These are phyloP conservation scores for Penicillium macrosclerotiorum DNA, from an alignment of 495 filamentous ascomycete genomes.

Conservation along the genomic window DNA sequence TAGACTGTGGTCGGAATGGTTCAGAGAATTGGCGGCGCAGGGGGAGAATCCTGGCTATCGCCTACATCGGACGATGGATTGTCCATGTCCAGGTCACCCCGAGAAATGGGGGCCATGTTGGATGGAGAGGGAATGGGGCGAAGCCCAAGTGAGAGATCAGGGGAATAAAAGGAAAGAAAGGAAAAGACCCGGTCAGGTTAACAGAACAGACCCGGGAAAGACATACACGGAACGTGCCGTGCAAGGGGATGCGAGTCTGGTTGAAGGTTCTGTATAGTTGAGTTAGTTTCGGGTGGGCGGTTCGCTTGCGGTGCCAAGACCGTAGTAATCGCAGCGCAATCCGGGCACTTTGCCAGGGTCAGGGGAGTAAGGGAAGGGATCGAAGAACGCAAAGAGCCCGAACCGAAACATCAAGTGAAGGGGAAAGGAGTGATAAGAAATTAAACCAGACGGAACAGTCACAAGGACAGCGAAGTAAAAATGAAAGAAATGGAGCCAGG, in stretches of 20 bases:
- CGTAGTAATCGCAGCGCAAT: slow-evolving; percentile 35
- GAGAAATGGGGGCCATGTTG: slow-evolving; percentile 37
- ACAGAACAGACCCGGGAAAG: background rate
- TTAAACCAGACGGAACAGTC: background rate
- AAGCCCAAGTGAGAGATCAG: slow-evolving; percentile 2
- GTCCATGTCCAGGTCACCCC: slow-evolving; percentile 37
- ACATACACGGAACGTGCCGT: slow-evolving; percentile 9
- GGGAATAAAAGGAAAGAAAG: slow-evolving; percentile 3
- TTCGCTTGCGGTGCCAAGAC: slow-evolving; percentile 48
- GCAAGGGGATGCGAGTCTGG: slow-evolving; percentile 12
- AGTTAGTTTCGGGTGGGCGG: slow-evolving; percentile 27
- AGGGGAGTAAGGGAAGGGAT: slow-evolving; percentile 11
- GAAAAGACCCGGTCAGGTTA: background rate
- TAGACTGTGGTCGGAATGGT: slow-evolving; percentile 35
- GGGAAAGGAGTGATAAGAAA: too few species aligned
- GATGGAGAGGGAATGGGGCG: slow-evolving; percentile 1
- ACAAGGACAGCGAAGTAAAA: background rate
- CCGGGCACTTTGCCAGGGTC: slow-evolving; percentile 10
- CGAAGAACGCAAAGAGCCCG: background rate
- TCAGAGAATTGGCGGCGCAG: slow-evolving; percentile 47
- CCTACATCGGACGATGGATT: slow-evolving; percentile 41
- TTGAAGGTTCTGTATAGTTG: slow-evolving; percentile 30
- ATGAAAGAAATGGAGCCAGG: background rate
- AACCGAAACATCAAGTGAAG: background rate
- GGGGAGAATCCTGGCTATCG: slow-evolving; percentile 42